Base-by-base conservation (phyloP, 768 basidiomycete species). In the Russula brevipes region DNA sequence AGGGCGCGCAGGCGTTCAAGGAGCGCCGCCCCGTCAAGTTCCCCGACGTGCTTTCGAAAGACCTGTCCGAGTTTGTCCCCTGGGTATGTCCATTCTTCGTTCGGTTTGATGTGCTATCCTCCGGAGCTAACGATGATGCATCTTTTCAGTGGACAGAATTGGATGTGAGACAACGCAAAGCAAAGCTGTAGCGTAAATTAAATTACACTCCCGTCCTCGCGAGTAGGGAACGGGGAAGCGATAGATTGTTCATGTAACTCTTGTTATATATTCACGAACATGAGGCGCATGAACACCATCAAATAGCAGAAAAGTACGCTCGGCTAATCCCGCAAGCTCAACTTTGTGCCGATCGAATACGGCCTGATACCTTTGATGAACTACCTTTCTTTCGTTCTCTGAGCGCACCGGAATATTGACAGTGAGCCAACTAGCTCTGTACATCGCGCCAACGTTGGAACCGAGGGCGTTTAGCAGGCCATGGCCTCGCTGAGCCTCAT, bases 1-100 rank as follows among this genome's bases (percentile, higher is more conserved):
- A 84, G 62, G 83, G 83, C 4, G 76, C 76, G 7, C 66, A 63
- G 8, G 75, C 83, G 0, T 85, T 85, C 72, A 79, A 71, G 61
- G 78, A 84, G 65, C 76, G 74, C 63, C 73, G 84, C 12, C 51
- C 69, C 6, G 78, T 79, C 2, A 77, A 74, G 47, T 83, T 84
- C 61, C 69, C 69, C 11, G 82, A 80, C 52, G 78, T 73, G 3
- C 61, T 84, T 58, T 76, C 77, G 1, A 76, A 75, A 45, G 75
- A 76, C 55, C 33, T 71, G 57, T 65, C 71, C n/a, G 73, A 76
- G 4, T 81, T 79, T 78, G 78, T 76, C 61, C 81, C 83, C 46
- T 85, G 82, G 82, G 83, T 84, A 57, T 66, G 80, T 68, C 38
- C 10, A 12, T 38, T 38, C 24, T 12, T 53, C 12, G 10, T 14